Evolutionary conservation across 305 asterid species (phyloP).

Genomic region (Fraxinus greggii): DNA sequence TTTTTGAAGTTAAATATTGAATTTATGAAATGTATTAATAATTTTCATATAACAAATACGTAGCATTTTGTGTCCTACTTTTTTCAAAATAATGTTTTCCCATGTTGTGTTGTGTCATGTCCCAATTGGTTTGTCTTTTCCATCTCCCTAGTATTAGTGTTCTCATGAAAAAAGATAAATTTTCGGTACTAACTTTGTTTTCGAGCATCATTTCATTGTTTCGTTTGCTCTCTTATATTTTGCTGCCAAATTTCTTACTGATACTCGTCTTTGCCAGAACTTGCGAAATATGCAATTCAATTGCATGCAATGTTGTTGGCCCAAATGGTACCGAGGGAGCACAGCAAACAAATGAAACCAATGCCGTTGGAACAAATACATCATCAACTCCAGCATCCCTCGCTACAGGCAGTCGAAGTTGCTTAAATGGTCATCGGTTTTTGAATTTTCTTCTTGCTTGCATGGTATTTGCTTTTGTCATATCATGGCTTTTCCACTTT

Average conservation of each 20-base stretch:
- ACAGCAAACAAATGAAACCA: constrained; percentile 43
- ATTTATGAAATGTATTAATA: too few species aligned
- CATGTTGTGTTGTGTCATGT: neutral
- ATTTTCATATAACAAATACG: too few species aligned
- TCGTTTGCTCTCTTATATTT: neutral
- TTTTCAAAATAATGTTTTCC: neutral
- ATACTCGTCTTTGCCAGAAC: constrained; percentile 46
- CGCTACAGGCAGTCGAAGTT: constrained; percentile 48
- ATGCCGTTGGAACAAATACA: constrained; percentile 21
- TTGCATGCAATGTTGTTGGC: constrained; percentile 68
- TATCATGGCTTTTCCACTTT: constrained; percentile 94
- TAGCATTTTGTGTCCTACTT: neutral
- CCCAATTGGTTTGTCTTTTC: neutral
- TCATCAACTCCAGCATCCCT: constrained; percentile 34
- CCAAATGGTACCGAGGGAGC: constrained; percentile 45
- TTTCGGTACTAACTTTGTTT: neutral
- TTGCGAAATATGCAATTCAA: constrained; percentile 88
- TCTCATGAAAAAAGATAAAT: neutral
- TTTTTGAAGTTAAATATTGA: neutral
- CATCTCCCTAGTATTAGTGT: neutral
- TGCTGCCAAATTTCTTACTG: neutral
- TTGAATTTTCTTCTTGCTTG: constrained; percentile 81
- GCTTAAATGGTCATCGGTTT: constrained; percentile 74
- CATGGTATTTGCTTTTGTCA: constrained; percentile 87
- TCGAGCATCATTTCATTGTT: neutral